These are phyloP conservation scores for Kwoniella sp. DNA, from an alignment of 768 basidiomycete genomes.

Conservation along the genomic window DNA sequence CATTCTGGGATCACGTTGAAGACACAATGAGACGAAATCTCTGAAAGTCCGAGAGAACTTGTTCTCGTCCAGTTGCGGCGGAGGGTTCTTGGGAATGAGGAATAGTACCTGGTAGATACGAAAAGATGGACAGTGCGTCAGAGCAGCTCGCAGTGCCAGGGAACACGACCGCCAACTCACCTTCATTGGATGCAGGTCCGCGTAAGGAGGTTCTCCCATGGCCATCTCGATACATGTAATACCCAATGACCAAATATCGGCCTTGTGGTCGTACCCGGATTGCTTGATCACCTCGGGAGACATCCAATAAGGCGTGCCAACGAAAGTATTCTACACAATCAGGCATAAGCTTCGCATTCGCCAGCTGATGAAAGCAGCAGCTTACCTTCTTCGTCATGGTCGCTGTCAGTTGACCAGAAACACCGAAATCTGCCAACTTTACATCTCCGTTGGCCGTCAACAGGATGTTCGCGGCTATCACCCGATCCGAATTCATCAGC, in stretches of 20 bases:
- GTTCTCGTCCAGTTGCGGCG: conserved; percentile 82
- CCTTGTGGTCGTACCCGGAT: conserved; percentile 97
- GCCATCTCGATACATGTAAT: conserved; percentile 93
- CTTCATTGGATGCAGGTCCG: conserved; percentile 99
- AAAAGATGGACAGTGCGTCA: neutral
- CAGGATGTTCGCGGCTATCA: conserved; percentile 35
- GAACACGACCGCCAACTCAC: conserved; percentile 58
- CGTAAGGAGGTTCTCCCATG: conserved; percentile 96
- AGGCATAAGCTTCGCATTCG: neutral
- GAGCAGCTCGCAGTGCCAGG: neutral
- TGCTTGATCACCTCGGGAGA: conserved; percentile 99
- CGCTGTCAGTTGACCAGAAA: conserved; percentile 83
- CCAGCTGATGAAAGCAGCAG: neutral
- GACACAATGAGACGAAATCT: conserved; percentile 89
- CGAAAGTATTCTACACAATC: conserved; percentile 92
- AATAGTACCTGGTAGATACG: conserved; percentile 74
- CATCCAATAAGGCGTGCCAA: conserved; percentile 99
- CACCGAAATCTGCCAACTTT: conserved; percentile 97
- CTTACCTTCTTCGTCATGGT: conserved; percentile 58
- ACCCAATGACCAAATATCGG: conserved; percentile 95
- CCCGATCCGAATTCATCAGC: neutral
- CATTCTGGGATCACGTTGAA: conserved; percentile 91
- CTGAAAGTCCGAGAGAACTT: conserved; percentile 85
- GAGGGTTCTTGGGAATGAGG: conserved; percentile 96
- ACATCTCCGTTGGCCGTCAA: conserved; percentile 60